Conservation (phyloP, 2,329 filamentous ascomycete genomes). For the Ceratocystiopsis brevicomis region DNA sequence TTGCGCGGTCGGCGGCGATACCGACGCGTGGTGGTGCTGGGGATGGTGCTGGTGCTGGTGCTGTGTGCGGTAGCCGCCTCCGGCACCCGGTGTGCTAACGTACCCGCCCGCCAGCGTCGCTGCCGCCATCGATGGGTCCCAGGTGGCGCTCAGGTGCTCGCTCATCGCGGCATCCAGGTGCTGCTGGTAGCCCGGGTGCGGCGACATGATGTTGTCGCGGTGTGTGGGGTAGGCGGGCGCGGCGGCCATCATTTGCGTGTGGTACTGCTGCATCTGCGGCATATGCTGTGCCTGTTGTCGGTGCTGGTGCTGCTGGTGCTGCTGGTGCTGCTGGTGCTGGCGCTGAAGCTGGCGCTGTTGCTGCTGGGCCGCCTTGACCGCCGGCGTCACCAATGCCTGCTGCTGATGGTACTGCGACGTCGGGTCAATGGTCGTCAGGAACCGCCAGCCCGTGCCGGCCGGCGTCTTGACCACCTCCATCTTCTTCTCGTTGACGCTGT, state of each 20-base stretch:
- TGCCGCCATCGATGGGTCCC: constrained; percentile 18
- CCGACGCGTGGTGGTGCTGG: constrained; percentile 5
- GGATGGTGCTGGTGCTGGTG: constrained; percentile 7
- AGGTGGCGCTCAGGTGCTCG: constrained; percentile 28
- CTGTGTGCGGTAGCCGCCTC: background rate
- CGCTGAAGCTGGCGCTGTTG: constrained; percentile 1
- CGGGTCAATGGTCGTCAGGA: constrained; percentile 41
- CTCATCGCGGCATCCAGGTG: constrained; percentile 36
- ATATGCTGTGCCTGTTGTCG: constrained; percentile 1
- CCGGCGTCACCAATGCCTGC: constrained; percentile 18
- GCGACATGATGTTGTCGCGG: constrained; percentile 32
- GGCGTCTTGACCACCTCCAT: constrained; percentile 27
- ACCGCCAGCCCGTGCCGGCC: constrained; percentile 39
- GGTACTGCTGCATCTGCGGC: constrained; percentile 1
- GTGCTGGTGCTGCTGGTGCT: constrained; percentile 1
- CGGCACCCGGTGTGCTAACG: background rate
- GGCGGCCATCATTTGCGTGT: constrained; percentile 1
- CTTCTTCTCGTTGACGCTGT: constrained; percentile 23
- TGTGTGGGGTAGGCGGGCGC: constrained; percentile 8
- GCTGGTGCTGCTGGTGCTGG: constrained; percentile 1
- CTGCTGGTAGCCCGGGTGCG: constrained; percentile 29
- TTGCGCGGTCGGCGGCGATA: constrained; percentile 4
- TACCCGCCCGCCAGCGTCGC: constrained; percentile 1
- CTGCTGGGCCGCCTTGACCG: background rate
- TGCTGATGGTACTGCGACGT: constrained; percentile 39